Evolutionary conservation across 75 land plant species (phyloP).

Genomic region (Ceratopteris richardii): DNA sequence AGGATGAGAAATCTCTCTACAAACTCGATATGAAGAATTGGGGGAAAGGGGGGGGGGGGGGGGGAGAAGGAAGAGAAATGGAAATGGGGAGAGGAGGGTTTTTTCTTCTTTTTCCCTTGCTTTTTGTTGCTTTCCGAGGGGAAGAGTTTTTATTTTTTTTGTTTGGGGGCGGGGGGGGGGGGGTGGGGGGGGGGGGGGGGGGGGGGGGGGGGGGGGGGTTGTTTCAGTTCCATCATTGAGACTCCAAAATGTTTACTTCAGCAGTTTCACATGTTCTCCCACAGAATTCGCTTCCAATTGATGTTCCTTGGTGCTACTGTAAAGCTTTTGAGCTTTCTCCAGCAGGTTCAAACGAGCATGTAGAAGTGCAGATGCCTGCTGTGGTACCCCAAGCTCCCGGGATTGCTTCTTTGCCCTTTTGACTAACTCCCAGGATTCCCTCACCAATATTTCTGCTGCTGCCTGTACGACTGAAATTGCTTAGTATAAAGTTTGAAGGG

Average conservation of each 20-base stretch:
- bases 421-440: constrained; percentile 23
- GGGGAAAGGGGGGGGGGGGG: no score
- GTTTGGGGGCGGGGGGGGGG: no score
- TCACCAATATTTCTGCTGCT: constrained; percentile 22
- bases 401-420: constrained; percentile 52
- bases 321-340: constrained; percentile 70
- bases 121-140: neutral
- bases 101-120: neutral
- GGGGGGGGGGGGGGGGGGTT: no score
- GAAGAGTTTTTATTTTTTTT: no score
- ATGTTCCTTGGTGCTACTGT: constrained; percentile 82
- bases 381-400: constrained; percentile 59
- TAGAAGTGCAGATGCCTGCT: constrained; percentile 71
- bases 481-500: no score
- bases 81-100: no score
- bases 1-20: no score
- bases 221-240: neutral
- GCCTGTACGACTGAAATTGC: constrained; percentile 11
- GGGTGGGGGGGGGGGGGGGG: no score
- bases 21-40: no score
- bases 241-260: constrained; percentile 42
- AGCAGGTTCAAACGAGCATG: constrained; percentile 82
- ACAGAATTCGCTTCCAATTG: constrained; percentile 79
- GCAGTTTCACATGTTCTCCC: constrained; percentile 93
- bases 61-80: no score